Base-by-base conservation (phyloP, 1,139 yeast species). In the Protomyces pachydermus region DNA sequence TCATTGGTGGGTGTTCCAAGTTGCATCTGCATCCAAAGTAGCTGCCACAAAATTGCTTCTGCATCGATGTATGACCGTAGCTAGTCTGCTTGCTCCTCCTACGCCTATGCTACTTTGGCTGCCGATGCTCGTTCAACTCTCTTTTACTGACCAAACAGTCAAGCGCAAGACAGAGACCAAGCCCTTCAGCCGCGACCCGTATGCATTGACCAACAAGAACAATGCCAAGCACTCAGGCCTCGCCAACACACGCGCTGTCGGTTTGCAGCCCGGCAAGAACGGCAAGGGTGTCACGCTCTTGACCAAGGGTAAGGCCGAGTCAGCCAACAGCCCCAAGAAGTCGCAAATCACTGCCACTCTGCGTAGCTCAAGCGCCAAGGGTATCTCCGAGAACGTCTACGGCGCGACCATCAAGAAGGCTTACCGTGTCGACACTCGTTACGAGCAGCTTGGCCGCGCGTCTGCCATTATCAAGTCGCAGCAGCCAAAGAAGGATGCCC, bases 141-240 rank as follows among this genome's bases (percentile, higher is more conserved):
- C 48, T 42, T 18, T 18, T 42, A 10, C 48, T 42, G 25, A 42
- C 48, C 10, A 12, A 42, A 10, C 20, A 42, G 48, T 58, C 45
- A 58, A 58, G 56, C 62, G 62, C 53, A 55, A 55, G 35, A 58
- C 53, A 42, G 60, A 56, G 70, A 16, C 20, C 14, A 79, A 1
- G 79, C 80, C 34, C 83, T 76, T 79, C 74, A 79, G 82, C 69
- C 73, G 76, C 66, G 84, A 81, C 75, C 82, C 83, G 70, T 74
- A 80, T 71, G 80, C 80, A 78, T 74, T 77, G 69, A 72, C 77
- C 67, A 80, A 79, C 71, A 74, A 75, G 71, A 78, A 80, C 56
- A 73, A 79, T 71, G 75, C 74, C 74, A 70, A 75, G 71, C 74
- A 78, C 68, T 76, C 81, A 66, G 82, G 84, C 71, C 74, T 79